phyloP scores from a whole-genome alignment of 177 flowering plant genomes.

The Vitis hybrid region DNA sequence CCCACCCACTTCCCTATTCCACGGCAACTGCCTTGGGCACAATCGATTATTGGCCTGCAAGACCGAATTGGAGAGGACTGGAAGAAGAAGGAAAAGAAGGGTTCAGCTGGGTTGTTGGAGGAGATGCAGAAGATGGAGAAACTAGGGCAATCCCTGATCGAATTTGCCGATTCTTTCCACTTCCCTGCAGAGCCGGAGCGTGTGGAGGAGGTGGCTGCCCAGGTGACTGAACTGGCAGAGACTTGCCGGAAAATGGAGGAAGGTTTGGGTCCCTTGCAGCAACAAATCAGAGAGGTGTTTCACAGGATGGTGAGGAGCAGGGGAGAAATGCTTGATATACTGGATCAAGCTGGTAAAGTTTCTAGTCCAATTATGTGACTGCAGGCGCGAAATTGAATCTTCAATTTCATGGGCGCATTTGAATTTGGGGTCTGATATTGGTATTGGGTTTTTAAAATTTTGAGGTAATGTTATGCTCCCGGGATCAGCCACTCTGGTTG shows the following conservation, averaged over 20 bases:
- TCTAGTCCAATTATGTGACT: constrained; percentile 23
- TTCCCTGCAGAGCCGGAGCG: constrained; percentile 53
- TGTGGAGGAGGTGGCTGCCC: constrained; percentile 41
- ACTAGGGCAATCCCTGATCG: constrained; percentile 41
- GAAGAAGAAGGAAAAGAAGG: constrained; percentile 89
- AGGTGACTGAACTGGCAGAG: constrained; percentile 59
- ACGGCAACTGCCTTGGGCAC: constrained; percentile 60
- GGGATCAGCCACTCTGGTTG: not conserved
- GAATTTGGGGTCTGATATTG: not conserved
- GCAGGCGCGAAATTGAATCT: not conserved
- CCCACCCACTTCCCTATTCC: constrained; percentile 50
- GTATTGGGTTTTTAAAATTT: not conserved
- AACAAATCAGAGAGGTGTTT: constrained; percentile 70
- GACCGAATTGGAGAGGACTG: constrained; percentile 79
- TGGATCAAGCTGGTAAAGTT: constrained; percentile 51
- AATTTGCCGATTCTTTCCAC: constrained; percentile 41
- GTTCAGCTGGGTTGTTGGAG: constrained; percentile 58
- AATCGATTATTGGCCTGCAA: constrained; percentile 50
- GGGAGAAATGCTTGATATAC: constrained; percentile 45
- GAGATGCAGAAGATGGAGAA: constrained; percentile 71
- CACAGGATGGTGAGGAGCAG: constrained; percentile 78
- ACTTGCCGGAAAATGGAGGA: constrained; percentile 65
- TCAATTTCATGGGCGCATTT: no score
- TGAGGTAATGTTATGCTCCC: no score
- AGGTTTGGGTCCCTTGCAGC: constrained; percentile 66